phyloP scores from a whole-genome alignment of 306 rosid genomes.

The Rosa rugosa region DNA sequence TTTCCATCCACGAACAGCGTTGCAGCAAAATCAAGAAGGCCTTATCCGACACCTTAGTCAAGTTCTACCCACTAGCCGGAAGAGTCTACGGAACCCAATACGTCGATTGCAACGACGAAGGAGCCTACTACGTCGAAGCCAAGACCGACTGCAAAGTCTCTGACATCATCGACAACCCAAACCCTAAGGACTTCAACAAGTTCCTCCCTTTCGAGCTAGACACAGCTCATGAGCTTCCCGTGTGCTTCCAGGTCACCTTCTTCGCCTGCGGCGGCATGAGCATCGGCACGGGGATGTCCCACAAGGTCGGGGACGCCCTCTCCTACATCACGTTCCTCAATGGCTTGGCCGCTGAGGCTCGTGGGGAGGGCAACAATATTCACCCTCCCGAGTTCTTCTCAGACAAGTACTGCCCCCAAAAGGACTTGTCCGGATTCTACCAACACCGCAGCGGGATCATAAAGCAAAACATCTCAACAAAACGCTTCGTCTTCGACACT shows the following conservation, averaged over 20 bases:
- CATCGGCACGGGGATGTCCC: slow-evolving; percentile 14
- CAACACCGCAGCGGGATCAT: background rate
- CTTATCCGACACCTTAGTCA: slow-evolving; percentile 23
- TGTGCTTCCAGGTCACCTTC: slow-evolving; percentile 12
- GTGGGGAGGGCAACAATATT: slow-evolving; percentile 1
- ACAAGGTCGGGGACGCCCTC: slow-evolving; percentile 13
- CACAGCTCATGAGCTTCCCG: slow-evolving; percentile 7
- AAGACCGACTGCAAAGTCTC: slow-evolving; percentile 1
- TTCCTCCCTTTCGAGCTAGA: slow-evolving; percentile 15
- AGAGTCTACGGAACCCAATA: slow-evolving; percentile 11
- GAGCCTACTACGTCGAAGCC: slow-evolving; percentile 25
- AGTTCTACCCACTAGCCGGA: slow-evolving; percentile 32
- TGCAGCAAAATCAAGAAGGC: slow-evolving; percentile 19
- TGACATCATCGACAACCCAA: slow-evolving; percentile 5
- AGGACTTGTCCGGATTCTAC: slow-evolving; percentile 15
- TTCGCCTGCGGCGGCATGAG: slow-evolving; percentile 18
- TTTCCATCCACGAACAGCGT: background rate
- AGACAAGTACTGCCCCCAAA: slow-evolving; percentile 35
- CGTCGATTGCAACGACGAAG: slow-evolving; percentile 27
- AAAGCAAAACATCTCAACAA: slow-evolving; percentile 16
- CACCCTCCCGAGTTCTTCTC: slow-evolving; percentile 15
- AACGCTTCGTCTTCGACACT: slow-evolving; percentile 30
- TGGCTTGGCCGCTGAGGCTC: slow-evolving; percentile 18
- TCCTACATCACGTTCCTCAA: slow-evolving; percentile 8
- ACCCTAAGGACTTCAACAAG: slow-evolving; percentile 21